These are phyloP conservation scores for Aspergillus conjunctus DNA, from an alignment of 495 filamentous ascomycete species.

Conservation along the genomic window DNA sequence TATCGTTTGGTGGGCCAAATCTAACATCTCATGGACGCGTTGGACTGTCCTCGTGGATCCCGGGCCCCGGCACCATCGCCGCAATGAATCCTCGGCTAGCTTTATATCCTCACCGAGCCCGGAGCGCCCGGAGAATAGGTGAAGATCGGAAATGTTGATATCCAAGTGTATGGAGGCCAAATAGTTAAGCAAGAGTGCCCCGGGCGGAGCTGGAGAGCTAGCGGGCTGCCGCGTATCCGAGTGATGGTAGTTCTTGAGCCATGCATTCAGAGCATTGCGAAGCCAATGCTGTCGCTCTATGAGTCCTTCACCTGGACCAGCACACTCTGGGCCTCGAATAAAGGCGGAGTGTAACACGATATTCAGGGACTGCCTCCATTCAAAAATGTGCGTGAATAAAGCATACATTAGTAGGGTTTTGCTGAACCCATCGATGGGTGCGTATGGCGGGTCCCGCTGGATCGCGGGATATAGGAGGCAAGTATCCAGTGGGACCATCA, in stretches of 20 bases:
- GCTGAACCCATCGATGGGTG: conserved; percentile 2
- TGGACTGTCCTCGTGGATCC: neutral
- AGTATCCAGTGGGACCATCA: conserved; percentile 9
- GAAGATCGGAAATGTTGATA: conserved; percentile 6
- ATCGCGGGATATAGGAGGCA: conserved; percentile 4
- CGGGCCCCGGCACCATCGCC: conserved; percentile 1
- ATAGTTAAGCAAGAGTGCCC: conserved; percentile 2
- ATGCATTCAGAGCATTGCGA: neutral
- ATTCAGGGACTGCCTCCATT: conserved; percentile 10
- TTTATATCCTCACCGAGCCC: conserved; percentile 8
- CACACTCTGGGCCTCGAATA: conserved; percentile 3
- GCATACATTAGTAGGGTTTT: conserved; percentile 7
- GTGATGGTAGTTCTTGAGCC: neutral
- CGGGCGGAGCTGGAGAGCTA: neutral
- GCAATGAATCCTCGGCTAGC: conserved; percentile 3
- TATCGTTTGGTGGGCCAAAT: neutral
- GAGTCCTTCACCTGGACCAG: conserved; percentile 1
- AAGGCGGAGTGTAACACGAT: conserved; percentile 5
- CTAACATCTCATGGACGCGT: neutral
- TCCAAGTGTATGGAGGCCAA: neutral
- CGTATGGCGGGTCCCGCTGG: conserved; percentile 7
- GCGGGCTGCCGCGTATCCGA: neutral
- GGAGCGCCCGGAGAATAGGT: conserved; percentile 5
- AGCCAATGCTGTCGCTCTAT: conserved; percentile 3
- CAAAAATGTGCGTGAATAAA: conserved; percentile 6